phyloP scores from a whole-genome alignment of 345 rosid species.

The Capsella bursapastoris region DNA sequence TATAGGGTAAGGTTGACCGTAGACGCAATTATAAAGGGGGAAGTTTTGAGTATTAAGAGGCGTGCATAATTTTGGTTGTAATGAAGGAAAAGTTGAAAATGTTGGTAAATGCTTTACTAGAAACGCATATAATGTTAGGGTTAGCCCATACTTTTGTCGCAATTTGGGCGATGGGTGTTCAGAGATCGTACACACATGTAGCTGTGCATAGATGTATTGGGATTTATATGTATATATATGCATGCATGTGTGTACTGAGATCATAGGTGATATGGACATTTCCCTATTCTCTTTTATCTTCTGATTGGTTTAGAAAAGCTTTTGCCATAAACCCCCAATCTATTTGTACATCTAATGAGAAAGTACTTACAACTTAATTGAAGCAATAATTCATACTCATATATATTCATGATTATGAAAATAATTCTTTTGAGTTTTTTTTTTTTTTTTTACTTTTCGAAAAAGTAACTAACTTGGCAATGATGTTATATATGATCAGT shows the following conservation, averaged over 20 bases:
- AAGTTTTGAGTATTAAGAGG: constrained; percentile 28
- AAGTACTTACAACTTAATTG: constrained; percentile 26
- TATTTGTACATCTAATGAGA: constrained; percentile 33
- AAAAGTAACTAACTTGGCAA: not conserved
- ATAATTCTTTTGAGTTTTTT: not conserved
- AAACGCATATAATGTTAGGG: constrained; percentile 38
- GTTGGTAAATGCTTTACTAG: constrained; percentile 22
- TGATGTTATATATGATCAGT: not conserved
- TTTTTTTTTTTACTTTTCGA: not conserved
- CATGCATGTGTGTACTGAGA: constrained; percentile 44
- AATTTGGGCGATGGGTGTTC: constrained; percentile 29
- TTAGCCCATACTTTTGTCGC: constrained; percentile 47
- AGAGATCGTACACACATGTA: constrained; percentile 27
- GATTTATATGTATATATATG: constrained; percentile 22
- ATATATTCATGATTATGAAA: not conserved
- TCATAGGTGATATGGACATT: constrained; percentile 52
- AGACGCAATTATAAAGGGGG: not conserved
- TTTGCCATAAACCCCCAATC: constrained; percentile 27
- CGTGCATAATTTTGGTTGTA: constrained; percentile 20
- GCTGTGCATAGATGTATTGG: not conserved
- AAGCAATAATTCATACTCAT: constrained; percentile 27
- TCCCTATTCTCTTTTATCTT: constrained; percentile 34
- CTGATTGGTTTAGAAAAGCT: constrained; percentile 29
- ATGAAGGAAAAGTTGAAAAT: constrained; percentile 31
- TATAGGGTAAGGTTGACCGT: constrained; percentile 21